Evolutionary conservation across 768 basidiomycete species (phyloP), one percentile per base, ranked within the genome.

Genomic region (Royoungia palumana): DNA sequence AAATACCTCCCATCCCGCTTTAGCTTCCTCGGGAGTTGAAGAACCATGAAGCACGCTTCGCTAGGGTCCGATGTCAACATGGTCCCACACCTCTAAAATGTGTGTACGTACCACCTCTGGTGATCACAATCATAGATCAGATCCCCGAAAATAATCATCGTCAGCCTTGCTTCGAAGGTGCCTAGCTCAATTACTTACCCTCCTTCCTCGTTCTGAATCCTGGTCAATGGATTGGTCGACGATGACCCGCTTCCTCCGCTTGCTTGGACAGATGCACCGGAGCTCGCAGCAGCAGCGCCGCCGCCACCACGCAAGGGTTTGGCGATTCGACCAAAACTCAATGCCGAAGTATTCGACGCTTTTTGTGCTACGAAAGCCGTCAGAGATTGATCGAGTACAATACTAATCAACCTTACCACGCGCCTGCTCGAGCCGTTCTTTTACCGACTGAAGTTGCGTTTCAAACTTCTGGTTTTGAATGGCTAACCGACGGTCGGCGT

Each of bases 391-490:
- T 46, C 45, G 42, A 22, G 44, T 19, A 58, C 46, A 38, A 32
- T 41, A 42, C 25, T 48, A 55, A 54, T 50, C 50, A 30, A 11
- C 65, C 81, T 65, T 69, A 94, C 94, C 89, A 70, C 92, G 81
- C 49, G 93, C 90, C 66, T 94, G 91, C 68, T 94, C 91, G 50
- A 98, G 74, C 46, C 94, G 80, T 61, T 95, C 91, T 69, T 89
- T 89, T 55, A 97, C 87, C 20, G 87, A 85, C 66, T 94, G 89
- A 43, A 98, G 72, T 67, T 96, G 93, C 35, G 83, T 80, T 70
- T 97, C 94, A 72, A 94, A 95, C 71, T 94, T 96, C 78, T 90
- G 85, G 68, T 97, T 94, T 75, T 94, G 91, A 51, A 87, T 70
- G n/a, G 87, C 85, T 53, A 97, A 74, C 59, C 94, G 82, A 38